Base-by-base conservation (phyloP, 139 green algal genomes). In the Chlorella vulgaris region DNA sequence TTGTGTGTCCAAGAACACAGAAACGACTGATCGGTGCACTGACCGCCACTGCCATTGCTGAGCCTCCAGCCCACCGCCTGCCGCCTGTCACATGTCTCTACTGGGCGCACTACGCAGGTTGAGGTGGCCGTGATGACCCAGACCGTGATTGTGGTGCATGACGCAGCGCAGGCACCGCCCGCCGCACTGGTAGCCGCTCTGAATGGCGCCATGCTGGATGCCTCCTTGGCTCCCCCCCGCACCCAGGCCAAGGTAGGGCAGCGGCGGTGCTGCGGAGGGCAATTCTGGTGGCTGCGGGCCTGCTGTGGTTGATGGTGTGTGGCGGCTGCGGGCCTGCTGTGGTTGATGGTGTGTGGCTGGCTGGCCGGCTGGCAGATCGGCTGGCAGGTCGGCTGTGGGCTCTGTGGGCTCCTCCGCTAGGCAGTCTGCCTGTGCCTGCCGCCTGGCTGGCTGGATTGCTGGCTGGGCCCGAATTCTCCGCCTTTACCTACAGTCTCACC, bases 151-250 rank as follows among this genome's bases (percentile, higher is more conserved):
- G 91, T 96, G 18, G 39, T 60, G 33, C 89, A 96, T 81, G 80
- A 88, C 31, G 38, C 86, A 0, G 28, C 58, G 29, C 36, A 69
- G 24, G 78, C 77, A 33, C 83, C 38, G 26, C 85, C 85, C 21
- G 84, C 84, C 58, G 81, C 88, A 1, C 70, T 96, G 19, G 85
- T 94, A 0, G 86, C 88, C 13, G 85, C 90, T 7, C 85, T 96
- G 13, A 95, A 96, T 81, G 86, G 76, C 29, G 90, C 87, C 21
- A 47, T 75, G 19, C 80, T 96, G 58, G 83, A 92, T 26, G 93
- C 93, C 1, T 86, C 38, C 33, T 62, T 95, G 2, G 82, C 62
- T 58, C 18, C 67, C 62, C 65, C 61, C 3, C 42, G 76, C 26
- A 42, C 67, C 13, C 76, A 75, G n/a, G 51, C 71, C 0, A 55